Base-by-base conservation (phyloP, 345 rosid genomes). In the Carallia brachiata region DNA sequence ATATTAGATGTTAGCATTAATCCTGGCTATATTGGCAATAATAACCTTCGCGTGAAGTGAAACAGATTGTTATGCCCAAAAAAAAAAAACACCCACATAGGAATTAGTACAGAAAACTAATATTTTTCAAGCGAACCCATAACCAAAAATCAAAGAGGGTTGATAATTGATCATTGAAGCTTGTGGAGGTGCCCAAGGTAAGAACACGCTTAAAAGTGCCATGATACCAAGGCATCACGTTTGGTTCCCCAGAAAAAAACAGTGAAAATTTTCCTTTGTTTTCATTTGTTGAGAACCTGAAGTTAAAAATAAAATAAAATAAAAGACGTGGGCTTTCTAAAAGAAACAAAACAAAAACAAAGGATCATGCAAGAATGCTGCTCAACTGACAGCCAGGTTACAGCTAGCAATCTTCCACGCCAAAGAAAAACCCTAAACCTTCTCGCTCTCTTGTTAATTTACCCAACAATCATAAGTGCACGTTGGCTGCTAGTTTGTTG, bases 281-380 rank as follows among this genome's bases (percentile, higher is more conserved):
- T 23, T 23, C 31, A 44, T 44, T 44, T 44, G 50, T 44, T 44
- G 50, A 7, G 16, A 16, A 44, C 50, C 50, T 44, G 50, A 44
- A 40, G 48, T 40, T 10, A 40, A 48, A 30, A 32, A 7, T 1
- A 15, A 31, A 48, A 52, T 1, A 3, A 9, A 17, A 37, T 36
- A 62, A 15, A 6, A 8, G 59, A 12, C 13, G 30, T 61, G 36
- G 74, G 61, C 36, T 63, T 23, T 61, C 3, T 30, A 31, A 48
- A 1, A 27, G 18, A 34, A 71, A 60, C 63, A 56, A 32, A 34
- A 62, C 47, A 67, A 68, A 61, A 65, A 68, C 67, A 48, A 77
- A 70, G 65, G 85, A 82, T 93, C 97, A 93, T 90, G 98, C 97
- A 87, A 83, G 94, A 86, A 84, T 77, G 86, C 89, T 90, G 98